phyloP scores from a whole-genome alignment of 1,284 basidiomycete species.

The Cutaneotrichosporon dermatis region DNA sequence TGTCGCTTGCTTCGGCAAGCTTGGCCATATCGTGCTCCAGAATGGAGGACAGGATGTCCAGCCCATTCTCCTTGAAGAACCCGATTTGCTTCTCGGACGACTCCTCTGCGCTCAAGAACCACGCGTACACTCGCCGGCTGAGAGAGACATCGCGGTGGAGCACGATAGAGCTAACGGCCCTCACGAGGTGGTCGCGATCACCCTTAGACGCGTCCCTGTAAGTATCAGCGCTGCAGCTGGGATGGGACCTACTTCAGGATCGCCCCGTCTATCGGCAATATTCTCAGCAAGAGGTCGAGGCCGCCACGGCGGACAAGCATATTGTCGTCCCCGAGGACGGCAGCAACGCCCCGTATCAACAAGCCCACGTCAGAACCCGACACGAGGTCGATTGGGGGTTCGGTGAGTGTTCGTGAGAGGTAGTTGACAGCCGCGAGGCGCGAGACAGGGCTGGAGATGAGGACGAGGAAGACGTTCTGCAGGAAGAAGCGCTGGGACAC shows the following conservation, averaged over 20 bases:
- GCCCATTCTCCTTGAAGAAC: conserved; percentile 64
- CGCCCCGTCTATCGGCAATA: conserved; percentile 66
- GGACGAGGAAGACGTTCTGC: conserved; percentile 89
- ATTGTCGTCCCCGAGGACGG: conserved; percentile 84
- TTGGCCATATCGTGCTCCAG: conserved; percentile 71
- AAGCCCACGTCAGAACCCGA: conserved; percentile 75
- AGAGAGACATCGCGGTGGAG: conserved; percentile 87
- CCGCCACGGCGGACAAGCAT: conserved; percentile 76
- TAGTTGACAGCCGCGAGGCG: conserved; percentile 85
- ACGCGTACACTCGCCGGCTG: conserved; percentile 86
- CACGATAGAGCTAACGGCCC: conserved; percentile 75
- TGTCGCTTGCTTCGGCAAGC: conserved; percentile 59
- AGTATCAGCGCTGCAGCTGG: too few species aligned
- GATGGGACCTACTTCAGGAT: conserved; percentile 53
- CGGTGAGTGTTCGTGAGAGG: conserved; percentile 70
- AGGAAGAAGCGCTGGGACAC: conserved; percentile 85
- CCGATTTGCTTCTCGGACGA: conserved; percentile 64
- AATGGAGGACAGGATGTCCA: conserved; percentile 64
- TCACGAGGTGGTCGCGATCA: conserved; percentile 71
- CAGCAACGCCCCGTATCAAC: conserved; percentile 85
- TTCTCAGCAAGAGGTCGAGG: conserved; percentile 73
- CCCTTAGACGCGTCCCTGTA: conserved; percentile 52
- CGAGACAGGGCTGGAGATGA: conserved; percentile 79
- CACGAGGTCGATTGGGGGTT: conserved; percentile 21
- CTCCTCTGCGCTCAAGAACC: conserved; percentile 82